Conservation (phyloP, 2,329 filamentous ascomycete genomes). For the Pseudogymnoascus pannorum region DNA sequence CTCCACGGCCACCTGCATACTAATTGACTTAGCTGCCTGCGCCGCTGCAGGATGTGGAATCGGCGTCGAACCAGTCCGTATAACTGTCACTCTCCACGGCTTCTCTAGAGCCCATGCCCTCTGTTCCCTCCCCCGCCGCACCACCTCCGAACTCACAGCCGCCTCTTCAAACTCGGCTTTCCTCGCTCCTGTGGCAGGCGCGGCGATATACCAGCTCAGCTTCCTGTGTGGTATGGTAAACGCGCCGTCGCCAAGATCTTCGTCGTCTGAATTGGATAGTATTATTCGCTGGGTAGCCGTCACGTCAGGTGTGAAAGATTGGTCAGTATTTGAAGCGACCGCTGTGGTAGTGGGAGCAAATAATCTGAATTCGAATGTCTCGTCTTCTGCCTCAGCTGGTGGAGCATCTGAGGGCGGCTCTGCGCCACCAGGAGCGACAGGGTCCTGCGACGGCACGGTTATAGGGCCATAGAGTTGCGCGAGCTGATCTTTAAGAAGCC, state of each 20-base stretch:
- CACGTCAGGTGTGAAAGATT: not conserved
- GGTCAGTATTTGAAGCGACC: not conserved
- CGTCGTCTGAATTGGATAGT: conserved; percentile 37
- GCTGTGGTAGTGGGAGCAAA: conserved; percentile 35
- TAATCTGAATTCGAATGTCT: conserved; percentile 49
- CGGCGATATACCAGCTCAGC: conserved; percentile 42
- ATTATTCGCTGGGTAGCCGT: conserved; percentile 42
- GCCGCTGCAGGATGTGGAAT: conserved; percentile 16
- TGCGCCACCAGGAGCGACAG: conserved; percentile 14
- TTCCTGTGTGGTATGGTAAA: conserved; percentile 38
- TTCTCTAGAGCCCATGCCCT: conserved; percentile 52
- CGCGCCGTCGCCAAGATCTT: conserved; percentile 32
- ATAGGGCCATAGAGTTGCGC: conserved; percentile 21
- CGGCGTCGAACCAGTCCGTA: conserved; percentile 30
- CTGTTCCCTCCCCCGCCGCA: conserved; percentile 37
- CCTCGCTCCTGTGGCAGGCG: conserved; percentile 31
- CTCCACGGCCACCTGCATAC: not conserved
- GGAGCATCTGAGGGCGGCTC: conserved; percentile 21
- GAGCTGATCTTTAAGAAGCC: conserved; percentile 18
- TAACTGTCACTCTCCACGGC: conserved; percentile 49
- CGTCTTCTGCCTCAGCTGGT: conserved; percentile 26
- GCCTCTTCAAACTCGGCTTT: conserved; percentile 36
- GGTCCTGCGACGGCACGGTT: conserved; percentile 6
- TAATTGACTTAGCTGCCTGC: conserved; percentile 8
- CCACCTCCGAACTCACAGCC: conserved; percentile 46